phyloP scores from a whole-genome alignment of 2,329 filamentous ascomycete genomes.

The Fusarium sp. region DNA sequence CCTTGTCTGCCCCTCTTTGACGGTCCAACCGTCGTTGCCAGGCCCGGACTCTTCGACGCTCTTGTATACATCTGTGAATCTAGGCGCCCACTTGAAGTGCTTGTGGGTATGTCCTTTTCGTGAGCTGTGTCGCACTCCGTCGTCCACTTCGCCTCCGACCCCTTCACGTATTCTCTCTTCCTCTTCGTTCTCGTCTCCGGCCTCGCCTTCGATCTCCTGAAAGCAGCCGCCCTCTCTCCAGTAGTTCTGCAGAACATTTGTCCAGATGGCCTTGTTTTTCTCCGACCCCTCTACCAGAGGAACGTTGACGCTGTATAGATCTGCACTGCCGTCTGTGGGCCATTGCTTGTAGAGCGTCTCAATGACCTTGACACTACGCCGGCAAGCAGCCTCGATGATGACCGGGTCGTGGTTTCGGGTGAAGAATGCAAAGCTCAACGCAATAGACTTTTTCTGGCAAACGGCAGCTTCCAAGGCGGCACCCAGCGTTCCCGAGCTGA shows the following conservation, averaged over 20 bases:
- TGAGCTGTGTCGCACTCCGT: conserved; percentile 41
- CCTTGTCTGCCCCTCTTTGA: conserved; percentile 88
- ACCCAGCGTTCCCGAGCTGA: conserved; percentile 80
- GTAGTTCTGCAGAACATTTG: conserved; percentile 87
- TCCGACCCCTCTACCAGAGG: conserved; percentile 82
- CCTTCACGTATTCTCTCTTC: conserved; percentile 78
- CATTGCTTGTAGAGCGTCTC: conserved; percentile 82
- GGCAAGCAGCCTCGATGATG: conserved; percentile 80
- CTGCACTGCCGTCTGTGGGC: conserved; percentile 70
- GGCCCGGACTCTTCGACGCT: conserved; percentile 82
- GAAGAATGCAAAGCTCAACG: conserved; percentile 91
- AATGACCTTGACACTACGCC: conserved; percentile 78
- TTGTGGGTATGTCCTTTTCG: conserved; percentile 72
- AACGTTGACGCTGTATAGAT: conserved; percentile 92
- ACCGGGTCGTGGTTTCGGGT: conserved; percentile 81
- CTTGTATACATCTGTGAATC: conserved; percentile 85
- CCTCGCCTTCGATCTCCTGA: conserved; percentile 75
- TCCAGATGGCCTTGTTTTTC: conserved; percentile 78
- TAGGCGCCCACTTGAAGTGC: conserved; percentile 94
- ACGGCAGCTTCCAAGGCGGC: conserved; percentile 80
- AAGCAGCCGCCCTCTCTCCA: conserved; percentile 90
- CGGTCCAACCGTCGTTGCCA: conserved; percentile 92
- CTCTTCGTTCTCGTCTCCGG: conserved; percentile 71
- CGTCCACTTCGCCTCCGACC: conserved; percentile 60
- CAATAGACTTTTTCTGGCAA: conserved; percentile 76